Evolutionary conservation across 2,329 filamentous ascomycete species (phyloP), one percentile per base, ranked within the genome.

Genomic region (Penicillium frequentans): DNA sequence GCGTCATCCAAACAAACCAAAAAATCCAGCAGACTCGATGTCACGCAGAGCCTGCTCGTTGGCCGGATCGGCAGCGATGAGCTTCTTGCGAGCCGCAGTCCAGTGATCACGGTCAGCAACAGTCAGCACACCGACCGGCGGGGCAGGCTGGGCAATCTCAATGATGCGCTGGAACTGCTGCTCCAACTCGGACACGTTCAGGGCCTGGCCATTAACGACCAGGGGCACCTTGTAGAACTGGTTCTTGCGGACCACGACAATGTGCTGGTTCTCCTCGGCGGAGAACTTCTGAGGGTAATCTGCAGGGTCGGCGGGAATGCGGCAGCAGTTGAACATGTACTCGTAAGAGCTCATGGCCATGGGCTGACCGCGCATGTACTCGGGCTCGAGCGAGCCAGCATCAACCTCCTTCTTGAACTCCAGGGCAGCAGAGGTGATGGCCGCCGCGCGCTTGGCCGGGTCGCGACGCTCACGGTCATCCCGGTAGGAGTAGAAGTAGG

Each of bases 271-370:
- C 62, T 90, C 84, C 59, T 85, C 79, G 57, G 85, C 77, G 11
- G 87, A 78, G 77, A 89, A 96, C 79, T 97, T 97, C 73, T 90
- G 81, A 10, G 90, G 89, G 71, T 91, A 86, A 73, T 99, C 95
- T 33, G 87, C 84, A 13, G 91, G 90, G 69, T 88, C 89, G 53
- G 90, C 89, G 29, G 93, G 89, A 42, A 98, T 87, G 66, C 95
- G 89, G 76, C 86, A 90, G 77, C 86, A 87, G 78, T 99, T 98
- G 85, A 99, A 99, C 95, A 99, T 99, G 85, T 88, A 98, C 80
- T 96, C 83, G 82, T 97, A 98, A 73, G 91, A 95, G 82, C 92
- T 92, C 95, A 99, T 99, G 77, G 93, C 95, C 72, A 98, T 93
- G 58, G 95, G 95, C 58, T 96, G 84, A 79, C 92, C 93, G 82